A percentile compares a stretch with the other conserved stretches of the same genome.
Evolutionary conservation across 2,329 filamentous ascomycete species (phyloP).

Genomic region (Xylaria sp.): DNA sequence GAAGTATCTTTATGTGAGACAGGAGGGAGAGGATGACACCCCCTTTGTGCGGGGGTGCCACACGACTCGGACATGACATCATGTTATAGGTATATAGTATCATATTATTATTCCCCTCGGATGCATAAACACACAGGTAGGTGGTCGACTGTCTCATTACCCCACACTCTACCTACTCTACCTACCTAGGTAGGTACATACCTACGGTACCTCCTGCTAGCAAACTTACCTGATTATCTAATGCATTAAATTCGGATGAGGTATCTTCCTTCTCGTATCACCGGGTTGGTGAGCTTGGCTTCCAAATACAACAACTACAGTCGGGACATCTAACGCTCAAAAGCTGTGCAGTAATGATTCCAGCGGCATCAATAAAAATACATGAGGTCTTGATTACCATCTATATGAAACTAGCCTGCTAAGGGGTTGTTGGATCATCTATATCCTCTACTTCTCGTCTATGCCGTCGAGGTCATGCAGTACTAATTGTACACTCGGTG

Average conservation of each 20-base stretch:
- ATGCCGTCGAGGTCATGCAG: constrained; percentile 10
- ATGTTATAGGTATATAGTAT: background rate
- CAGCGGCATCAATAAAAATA: background rate
- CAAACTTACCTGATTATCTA: too few relatives aligned
- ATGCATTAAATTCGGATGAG: too few relatives aligned
- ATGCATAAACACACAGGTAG: background rate
- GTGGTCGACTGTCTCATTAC: constrained; percentile 8
- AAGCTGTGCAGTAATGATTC: background rate
- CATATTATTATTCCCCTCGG: background rate
- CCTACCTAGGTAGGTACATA: too few relatives aligned
- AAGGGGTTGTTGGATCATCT: constrained; percentile 18
- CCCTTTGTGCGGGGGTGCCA: constrained; percentile 32
- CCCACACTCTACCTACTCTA: constrained; percentile 20
- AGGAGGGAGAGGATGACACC: constrained; percentile 5
- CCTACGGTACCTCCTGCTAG: too few relatives aligned
- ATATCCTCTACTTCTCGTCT: constrained; percentile 7
- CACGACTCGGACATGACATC: constrained; percentile 28
- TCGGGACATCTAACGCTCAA: too few relatives aligned
- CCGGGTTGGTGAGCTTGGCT: too few relatives aligned
- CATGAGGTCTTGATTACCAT: background rate
- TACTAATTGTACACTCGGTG: constrained; percentile 23
- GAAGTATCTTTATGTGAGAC: background rate
- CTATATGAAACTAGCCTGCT: constrained; percentile 14
- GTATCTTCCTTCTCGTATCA: too few relatives aligned
- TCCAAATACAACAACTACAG: too few relatives aligned